Conservation (phyloP, 805 yeast genomes). For the Metschnikowia cerradonensis region DNA sequence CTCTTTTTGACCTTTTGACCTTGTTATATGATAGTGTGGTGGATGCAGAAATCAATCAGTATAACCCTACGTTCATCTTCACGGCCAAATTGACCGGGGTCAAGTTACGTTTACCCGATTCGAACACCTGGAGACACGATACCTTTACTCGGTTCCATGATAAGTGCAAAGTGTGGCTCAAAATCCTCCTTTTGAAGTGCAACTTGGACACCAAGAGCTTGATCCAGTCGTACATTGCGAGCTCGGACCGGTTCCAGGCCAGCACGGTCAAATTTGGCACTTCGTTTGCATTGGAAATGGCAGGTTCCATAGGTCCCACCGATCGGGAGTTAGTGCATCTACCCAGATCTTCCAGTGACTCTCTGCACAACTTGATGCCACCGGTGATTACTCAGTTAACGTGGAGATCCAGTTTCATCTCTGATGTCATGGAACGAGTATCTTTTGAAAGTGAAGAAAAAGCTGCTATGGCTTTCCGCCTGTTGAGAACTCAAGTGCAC, state of each 20-base stretch:
- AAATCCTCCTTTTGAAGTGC: conserved; percentile 51
- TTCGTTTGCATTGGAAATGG: conserved; percentile 87
- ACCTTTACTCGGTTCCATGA: conserved; percentile 59
- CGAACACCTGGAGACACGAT: conserved; percentile 66
- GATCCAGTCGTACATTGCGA: conserved; percentile 70
- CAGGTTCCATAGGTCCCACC: conserved; percentile 62
- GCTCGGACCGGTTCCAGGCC: conserved; percentile 17
- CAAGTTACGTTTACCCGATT: conserved; percentile 62
- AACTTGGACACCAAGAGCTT: conserved; percentile 74
- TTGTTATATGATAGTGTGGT: conserved; percentile 73
- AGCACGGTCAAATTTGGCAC: conserved; percentile 65
- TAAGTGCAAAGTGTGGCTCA: conserved; percentile 66
- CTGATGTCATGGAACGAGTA: conserved; percentile 29
- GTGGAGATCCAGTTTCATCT: conserved; percentile 52
- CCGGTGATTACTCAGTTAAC: conserved; percentile 73
- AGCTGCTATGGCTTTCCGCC: conserved; percentile 25
- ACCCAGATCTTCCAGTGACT: conserved; percentile 28
- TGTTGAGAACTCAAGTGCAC: conserved; percentile 24
- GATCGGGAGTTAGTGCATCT: conserved; percentile 63
- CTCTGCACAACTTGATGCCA: conserved; percentile 56
- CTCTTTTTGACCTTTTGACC: conserved; percentile 76
- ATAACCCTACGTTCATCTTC: conserved; percentile 77
- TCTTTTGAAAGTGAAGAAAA: conserved; percentile 27
- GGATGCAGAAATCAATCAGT: conserved; percentile 80
- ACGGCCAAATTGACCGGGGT: conserved; percentile 43